Percentiles rank a stretch among this genome's conserved stretches.
Conservation (phyloP, 1,139 yeast species). For the Kurtzmaniella quercitrusa region DNA sequence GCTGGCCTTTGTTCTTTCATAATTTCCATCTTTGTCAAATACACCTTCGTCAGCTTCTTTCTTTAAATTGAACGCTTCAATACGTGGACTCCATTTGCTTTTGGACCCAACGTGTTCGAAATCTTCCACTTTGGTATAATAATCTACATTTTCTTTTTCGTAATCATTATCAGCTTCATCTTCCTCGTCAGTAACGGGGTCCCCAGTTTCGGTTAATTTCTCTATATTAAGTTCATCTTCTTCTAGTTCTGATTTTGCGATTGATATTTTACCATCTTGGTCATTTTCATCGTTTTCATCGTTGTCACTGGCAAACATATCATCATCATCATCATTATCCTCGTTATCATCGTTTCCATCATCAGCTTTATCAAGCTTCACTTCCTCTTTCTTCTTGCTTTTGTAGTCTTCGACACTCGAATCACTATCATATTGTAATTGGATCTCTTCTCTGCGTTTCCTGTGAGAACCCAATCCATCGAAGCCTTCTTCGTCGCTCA, state of each 20-base stretch:
- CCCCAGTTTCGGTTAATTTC: conserved; percentile 5
- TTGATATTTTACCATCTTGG: conserved; percentile 6
- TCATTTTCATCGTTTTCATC: conserved; percentile 4
- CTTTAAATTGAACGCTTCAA: conserved; percentile 61
- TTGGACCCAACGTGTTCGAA: conserved; percentile 5
- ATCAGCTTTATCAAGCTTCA: conserved; percentile 26
- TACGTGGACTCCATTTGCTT: conserved; percentile 22
- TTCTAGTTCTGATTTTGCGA: conserved; percentile 2
- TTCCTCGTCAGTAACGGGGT: conserved; percentile 4
- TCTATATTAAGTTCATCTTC: conserved; percentile 3
- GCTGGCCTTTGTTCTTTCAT: conserved; percentile 35
- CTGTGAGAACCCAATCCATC: conserved; percentile 25
- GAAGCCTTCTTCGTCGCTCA: conserved; percentile 13
- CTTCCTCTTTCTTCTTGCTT: conserved; percentile 10
- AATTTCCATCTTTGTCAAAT: conserved; percentile 63
- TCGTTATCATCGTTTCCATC: conserved; percentile 11
- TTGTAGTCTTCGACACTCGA: conserved; percentile 21
- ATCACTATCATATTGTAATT: conserved; percentile 32
- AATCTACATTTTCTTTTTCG: conserved; percentile 11
- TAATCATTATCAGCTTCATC: conserved; percentile 3
- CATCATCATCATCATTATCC: conserved; percentile 24
- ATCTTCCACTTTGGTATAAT: conserved; percentile 16
- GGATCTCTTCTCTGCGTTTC: conserved; percentile 17
- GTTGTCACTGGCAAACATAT: conserved; percentile 36
- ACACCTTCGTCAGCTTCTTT: conserved; percentile 58